Conservation (phyloP, 306 rosid species). For the Ammopiptanthus mongolicus region DNA sequence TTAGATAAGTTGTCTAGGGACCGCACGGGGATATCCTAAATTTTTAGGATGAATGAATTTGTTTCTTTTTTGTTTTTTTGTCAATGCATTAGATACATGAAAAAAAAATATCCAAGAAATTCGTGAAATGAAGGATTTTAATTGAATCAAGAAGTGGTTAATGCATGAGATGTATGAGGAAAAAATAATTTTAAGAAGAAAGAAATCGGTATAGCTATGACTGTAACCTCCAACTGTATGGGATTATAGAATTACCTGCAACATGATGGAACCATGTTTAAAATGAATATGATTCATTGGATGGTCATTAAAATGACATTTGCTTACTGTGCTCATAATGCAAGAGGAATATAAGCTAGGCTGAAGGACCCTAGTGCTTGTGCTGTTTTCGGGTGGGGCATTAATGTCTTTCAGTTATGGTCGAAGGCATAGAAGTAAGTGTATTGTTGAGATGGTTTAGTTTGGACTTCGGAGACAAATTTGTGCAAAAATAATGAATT, state of each 20-base stretch:
- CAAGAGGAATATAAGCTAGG: constrained; percentile 14
- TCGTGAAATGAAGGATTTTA: too few species aligned
- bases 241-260: neutral
- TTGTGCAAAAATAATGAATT: too few species aligned
- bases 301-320: neutral
- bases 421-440: constrained; percentile 34
- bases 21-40: too few species aligned
- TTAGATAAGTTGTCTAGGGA: too few species aligned
- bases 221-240: neutral
- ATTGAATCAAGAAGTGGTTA: too few species aligned
- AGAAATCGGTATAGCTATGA: neutral
- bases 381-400: constrained; percentile 21
- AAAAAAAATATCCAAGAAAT: too few species aligned
- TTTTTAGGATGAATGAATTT: too few species aligned
- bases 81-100: too few species aligned
- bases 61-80: too few species aligned
- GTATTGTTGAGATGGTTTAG: neutral
- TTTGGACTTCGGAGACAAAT: too few species aligned
- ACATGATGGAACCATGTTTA: neutral
- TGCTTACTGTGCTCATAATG: neutral
- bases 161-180: too few species aligned
- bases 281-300: neutral
- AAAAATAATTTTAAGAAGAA: neutral
- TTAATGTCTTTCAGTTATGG: constrained; percentile 28
- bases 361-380: constrained; percentile 22